Base-by-base conservation (phyloP, 2,329 filamentous ascomycete species). In the Cladosporium halotolerans region DNA sequence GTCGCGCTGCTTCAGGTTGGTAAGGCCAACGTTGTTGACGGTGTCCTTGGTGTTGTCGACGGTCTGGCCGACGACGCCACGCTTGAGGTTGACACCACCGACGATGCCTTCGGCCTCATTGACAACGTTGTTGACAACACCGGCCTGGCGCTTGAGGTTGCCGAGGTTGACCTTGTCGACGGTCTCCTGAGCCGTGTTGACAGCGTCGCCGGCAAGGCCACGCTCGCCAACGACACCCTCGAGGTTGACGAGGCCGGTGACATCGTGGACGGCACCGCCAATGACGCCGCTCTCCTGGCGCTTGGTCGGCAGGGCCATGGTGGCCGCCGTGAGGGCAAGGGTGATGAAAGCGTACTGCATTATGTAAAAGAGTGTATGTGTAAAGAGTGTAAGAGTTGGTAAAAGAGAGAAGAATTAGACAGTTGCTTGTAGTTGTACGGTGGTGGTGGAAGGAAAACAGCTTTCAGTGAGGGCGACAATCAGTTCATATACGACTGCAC, bases 191-290 rank as follows among this genome's bases (percentile, higher is more conserved):
- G 40, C 45, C 9, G 36, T 41, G 16, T 23, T 19, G 14, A 18
- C 10, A 23, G 18, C 31, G 44, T 34, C 43, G 16, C 43, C 43
- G 14, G 18, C 43, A 33, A 36, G 9, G 14, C 38, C 38, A 33
- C 33, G 16, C 31, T 46, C 36, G 9, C 19, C 19, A 39, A 40
- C 36, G 19, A 40, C 28, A 13, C 46, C 47, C 9, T n/a, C 38
- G 28, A 42, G 90, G 73, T 90, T 95, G 6, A 96, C 77, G 1
- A 96, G 80, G 1, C 86, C 86, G 47, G 88, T 92, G 62, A 90
- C 75, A 61, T 85, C 85, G 77, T 96, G 96, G 81, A 96, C 96
- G 73, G 92, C 84, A 62, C 86, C 89, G 56, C 95, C 87, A 69
- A 89, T 95, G 63, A 90, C 70, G 28, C 38, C 47, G n/a, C n/a